These are phyloP conservation scores for Mycena sp. DNA, from an alignment of 1,284 basidiomycete genomes.

Conservation along the genomic window DNA sequence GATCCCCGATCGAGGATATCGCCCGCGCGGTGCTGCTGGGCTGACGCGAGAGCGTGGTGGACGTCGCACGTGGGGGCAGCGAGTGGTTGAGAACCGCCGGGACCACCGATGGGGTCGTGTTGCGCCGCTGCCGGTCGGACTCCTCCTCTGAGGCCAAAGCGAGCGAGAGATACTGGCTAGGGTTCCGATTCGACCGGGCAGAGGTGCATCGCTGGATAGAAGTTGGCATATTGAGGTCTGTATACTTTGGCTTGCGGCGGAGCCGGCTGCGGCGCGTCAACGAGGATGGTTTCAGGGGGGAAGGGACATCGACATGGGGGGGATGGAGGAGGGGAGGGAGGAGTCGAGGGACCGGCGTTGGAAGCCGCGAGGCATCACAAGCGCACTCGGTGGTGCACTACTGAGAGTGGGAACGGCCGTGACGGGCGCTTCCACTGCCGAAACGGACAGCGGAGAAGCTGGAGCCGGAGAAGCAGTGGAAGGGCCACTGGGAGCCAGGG, in stretches of 20 bases:
- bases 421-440: background rate
- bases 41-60: slow-evolving; percentile 12
- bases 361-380: slow-evolving; percentile 12
- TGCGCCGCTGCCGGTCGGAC: too few species aligned
- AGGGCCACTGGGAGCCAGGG: background rate
- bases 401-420: background rate
- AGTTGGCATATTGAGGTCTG: too few species aligned
- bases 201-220: too few species aligned
- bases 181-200: too few species aligned
- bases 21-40: slow-evolving; percentile 1
- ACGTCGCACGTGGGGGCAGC: slow-evolving; percentile 14
- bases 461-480: background rate
- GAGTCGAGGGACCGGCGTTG: slow-evolving; percentile 3
- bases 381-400: slow-evolving; percentile 1
- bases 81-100: slow-evolving; percentile 5
- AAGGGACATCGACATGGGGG: slow-evolving; percentile 26
- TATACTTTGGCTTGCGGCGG: too few species aligned
- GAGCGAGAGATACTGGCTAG: too few species aligned
- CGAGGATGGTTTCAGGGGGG: background rate
- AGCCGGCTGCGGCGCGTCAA: background rate
- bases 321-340: slow-evolving; percentile 5
- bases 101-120: too few species aligned
- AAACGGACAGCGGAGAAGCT: background rate
- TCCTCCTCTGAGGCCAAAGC: too few species aligned
- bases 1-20: background rate